Evolutionary conservation across 805 yeast genomes (phyloP).

Genomic region (Jamesozyma spencerorum): DNA sequence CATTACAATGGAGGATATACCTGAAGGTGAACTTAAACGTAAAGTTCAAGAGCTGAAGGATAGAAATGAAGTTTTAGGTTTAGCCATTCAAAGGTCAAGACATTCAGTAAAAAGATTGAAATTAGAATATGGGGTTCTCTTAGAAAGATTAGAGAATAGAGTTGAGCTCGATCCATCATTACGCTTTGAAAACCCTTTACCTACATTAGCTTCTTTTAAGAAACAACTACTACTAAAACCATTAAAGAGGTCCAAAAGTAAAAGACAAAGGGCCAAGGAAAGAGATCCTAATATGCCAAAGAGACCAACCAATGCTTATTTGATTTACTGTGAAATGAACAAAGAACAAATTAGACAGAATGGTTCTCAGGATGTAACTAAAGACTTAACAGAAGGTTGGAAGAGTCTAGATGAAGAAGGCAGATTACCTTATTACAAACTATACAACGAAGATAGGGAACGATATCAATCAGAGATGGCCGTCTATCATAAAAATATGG

Average conservation of each 20-base stretch:
- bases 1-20: background rate
- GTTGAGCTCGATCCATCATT: constrained; percentile 31
- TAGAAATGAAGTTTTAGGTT: constrained; percentile 63
- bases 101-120: constrained; percentile 68
- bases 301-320: constrained; percentile 83
- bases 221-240: constrained; percentile 19
- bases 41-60: constrained; percentile 66
- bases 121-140: constrained; percentile 69
- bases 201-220: constrained; percentile 24
- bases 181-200: constrained; percentile 24
- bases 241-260: constrained; percentile 16
- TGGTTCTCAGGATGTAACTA: constrained; percentile 59
- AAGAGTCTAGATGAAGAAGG: constrained; percentile 59
- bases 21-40: constrained; percentile 4
- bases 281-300: constrained; percentile 84
- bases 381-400: constrained; percentile 81
- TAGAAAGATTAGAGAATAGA: constrained; percentile 68
- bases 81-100: constrained; percentile 71
- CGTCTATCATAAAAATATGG: constrained; percentile 29
- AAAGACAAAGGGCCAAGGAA: constrained; percentile 33
- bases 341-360: constrained; percentile 60
- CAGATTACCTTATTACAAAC: constrained; percentile 60
- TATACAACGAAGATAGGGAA: constrained; percentile 69
- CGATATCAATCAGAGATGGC: constrained; percentile 69
- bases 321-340: constrained; percentile 78